Percentiles rank a stretch among this genome's conserved stretches.
Conservation (phyloP, 2,329 filamentous ascomycete species). For the Monosporascus sp. region DNA sequence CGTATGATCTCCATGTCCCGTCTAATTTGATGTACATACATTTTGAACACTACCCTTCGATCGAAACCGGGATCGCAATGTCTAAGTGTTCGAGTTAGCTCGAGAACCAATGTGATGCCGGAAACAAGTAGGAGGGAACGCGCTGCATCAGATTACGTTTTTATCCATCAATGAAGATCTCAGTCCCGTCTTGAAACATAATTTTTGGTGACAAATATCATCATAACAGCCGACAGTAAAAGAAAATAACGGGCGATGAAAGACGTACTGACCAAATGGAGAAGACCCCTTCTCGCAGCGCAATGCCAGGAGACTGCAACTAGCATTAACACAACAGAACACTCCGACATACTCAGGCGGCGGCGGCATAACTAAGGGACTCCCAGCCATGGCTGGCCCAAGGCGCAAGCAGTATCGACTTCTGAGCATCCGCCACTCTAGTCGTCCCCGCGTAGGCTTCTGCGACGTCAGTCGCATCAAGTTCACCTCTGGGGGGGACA, state of each 20-base stretch:
- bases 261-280: constrained; percentile 8
- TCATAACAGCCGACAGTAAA: constrained; percentile 16
- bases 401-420: constrained; percentile 72
- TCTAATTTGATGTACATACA: no score
- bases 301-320: background rate
- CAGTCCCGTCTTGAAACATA: constrained; percentile 31
- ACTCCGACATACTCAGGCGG: constrained; percentile 12
- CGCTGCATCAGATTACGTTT: constrained; percentile 14
- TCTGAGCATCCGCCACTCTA: constrained; percentile 66
- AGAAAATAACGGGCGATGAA: background rate
- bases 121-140: background rate
- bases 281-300: background rate
- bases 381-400: constrained; percentile 67
- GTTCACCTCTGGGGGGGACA: constrained; percentile 64
- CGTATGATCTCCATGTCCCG: no score
- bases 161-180: constrained; percentile 27
- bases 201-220: constrained; percentile 24
- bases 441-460: constrained; percentile 70
- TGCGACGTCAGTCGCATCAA: constrained; percentile 66
- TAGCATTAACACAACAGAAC: background rate
- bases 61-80: no score
- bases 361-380: constrained; percentile 40
- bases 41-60: no score
- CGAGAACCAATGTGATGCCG: no score
- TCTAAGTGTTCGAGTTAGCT: no score